phyloP scores from a whole-genome alignment of 495 filamentous ascomycete species.

The Glarea lozoyensis region DNA sequence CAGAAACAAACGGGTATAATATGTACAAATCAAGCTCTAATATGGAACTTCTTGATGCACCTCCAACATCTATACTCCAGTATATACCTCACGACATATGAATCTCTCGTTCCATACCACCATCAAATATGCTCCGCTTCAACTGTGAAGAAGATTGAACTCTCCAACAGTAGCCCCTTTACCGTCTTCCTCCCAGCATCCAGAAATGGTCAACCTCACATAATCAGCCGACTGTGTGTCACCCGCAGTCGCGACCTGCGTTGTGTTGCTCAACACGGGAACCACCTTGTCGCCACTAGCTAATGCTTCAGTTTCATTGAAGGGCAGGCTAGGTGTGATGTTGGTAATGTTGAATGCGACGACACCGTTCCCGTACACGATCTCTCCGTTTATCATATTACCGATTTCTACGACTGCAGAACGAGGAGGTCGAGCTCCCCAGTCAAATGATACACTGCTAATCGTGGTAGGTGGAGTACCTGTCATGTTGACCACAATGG shows the following conservation, averaged over 20 bases:
- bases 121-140: too few relatives aligned
- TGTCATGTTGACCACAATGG: constrained; percentile 38
- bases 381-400: constrained; percentile 26
- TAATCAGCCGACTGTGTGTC: constrained; percentile 23
- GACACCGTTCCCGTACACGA: constrained; percentile 16
- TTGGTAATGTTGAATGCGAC: constrained; percentile 17
- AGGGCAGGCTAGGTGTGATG: constrained; percentile 27
- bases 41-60: too few relatives aligned
- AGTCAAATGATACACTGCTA: constrained; percentile 54
- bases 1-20: too few relatives aligned
- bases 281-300: constrained; percentile 4
- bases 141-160: constrained; percentile 44
- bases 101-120: too few relatives aligned
- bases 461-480: constrained; percentile 29
- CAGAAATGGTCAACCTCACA: constrained; percentile 34
- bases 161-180: constrained; percentile 64
- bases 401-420: constrained; percentile 48
- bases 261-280: constrained; percentile 17
- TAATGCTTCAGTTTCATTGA: constrained; percentile 1
- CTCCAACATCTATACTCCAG: too few relatives aligned
- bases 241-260: constrained; percentile 8
- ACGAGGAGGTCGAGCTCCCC: constrained; percentile 51
- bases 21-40: too few relatives aligned
- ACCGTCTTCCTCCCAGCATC: constrained; percentile 37
- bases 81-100: too few relatives aligned